These are phyloP conservation scores for Magnusiomyces suaveolens DNA, from an alignment of 1,139 yeast species.

Conservation along the genomic window DNA sequence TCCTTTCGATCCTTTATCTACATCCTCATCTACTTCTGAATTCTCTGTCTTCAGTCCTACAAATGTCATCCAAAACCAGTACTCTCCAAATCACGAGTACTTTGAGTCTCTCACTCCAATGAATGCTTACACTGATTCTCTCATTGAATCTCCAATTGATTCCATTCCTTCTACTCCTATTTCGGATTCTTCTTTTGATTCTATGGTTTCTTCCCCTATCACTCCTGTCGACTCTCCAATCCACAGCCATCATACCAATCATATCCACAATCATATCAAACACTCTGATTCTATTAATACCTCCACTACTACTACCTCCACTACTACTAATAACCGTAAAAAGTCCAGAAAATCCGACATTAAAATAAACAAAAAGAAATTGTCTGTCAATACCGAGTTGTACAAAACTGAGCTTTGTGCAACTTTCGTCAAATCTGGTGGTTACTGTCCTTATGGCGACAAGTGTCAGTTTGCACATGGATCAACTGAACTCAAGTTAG, in stretches of 20 bases:
- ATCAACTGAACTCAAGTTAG: conserved; percentile 56
- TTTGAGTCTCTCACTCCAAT: background rate
- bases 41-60: background rate
- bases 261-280: background rate
- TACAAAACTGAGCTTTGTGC: conserved; percentile 89
- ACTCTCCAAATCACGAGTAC: background rate
- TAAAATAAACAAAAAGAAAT: conserved; percentile 23
- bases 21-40: background rate
- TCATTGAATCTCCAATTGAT: background rate
- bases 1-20: background rate
- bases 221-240: background rate
- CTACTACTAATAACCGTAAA: background rate
- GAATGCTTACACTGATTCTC: background rate
- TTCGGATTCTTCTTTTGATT: background rate
- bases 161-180: background rate
- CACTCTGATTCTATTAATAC: background rate
- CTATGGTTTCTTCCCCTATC: background rate
- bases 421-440: conserved; percentile 57
- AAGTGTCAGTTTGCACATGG: conserved; percentile 97
- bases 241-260: background rate
- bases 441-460: conserved; percentile 75
- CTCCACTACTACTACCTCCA: background rate
- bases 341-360: background rate
- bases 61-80: background rate
- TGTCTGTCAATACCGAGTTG: conserved; percentile 53